Conservation (phyloP, 768 basidiomycete genomes). For the Pleurotus djamor region DNA sequence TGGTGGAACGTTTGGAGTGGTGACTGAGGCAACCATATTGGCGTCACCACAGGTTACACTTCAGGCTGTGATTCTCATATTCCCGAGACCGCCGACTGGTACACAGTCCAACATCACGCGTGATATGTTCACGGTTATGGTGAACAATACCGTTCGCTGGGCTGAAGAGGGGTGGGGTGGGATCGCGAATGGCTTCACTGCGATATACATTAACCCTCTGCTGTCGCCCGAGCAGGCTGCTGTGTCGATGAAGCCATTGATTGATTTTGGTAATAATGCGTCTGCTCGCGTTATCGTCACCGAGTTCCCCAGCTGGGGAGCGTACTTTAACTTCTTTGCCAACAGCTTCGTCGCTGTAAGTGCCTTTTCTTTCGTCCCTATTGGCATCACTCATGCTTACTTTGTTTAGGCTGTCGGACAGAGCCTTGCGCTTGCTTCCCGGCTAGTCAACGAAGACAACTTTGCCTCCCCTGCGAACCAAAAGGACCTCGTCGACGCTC, state of each 20-base stretch:
- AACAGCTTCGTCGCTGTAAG: slow-evolving; percentile 29
- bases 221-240: slow-evolving; percentile 31
- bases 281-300: slow-evolving; percentile 25
- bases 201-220: slow-evolving; percentile 43
- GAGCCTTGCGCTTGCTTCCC: slow-evolving; percentile 40
- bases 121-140: slow-evolving; percentile 32
- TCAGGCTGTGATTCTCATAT: slow-evolving; percentile 32
- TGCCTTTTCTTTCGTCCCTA: neutral
- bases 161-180: slow-evolving; percentile 50
- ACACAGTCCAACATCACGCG: slow-evolving; percentile 17
- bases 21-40: slow-evolving; percentile 33
- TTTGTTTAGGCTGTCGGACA: slow-evolving; percentile 30
- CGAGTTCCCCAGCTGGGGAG: slow-evolving; percentile 38
- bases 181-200: slow-evolving; percentile 31
- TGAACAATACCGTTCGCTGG: slow-evolving; percentile 37
- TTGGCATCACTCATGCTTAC: neutral
- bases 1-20: slow-evolving; percentile 45
- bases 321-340: slow-evolving; percentile 37
- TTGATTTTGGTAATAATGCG: slow-evolving; percentile 26
- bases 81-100: slow-evolving; percentile 14
- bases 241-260: slow-evolving; percentile 37
- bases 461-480: slow-evolving; percentile 29
- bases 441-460: slow-evolving; percentile 35
- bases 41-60: slow-evolving; percentile 33
- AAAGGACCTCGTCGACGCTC: slow-evolving; percentile 29